Evolutionary conservation across 164 flowering plant genomes (phyloP), one percentile per base, ranked within the genome.

Genomic region (Malania oleifera): DNA sequence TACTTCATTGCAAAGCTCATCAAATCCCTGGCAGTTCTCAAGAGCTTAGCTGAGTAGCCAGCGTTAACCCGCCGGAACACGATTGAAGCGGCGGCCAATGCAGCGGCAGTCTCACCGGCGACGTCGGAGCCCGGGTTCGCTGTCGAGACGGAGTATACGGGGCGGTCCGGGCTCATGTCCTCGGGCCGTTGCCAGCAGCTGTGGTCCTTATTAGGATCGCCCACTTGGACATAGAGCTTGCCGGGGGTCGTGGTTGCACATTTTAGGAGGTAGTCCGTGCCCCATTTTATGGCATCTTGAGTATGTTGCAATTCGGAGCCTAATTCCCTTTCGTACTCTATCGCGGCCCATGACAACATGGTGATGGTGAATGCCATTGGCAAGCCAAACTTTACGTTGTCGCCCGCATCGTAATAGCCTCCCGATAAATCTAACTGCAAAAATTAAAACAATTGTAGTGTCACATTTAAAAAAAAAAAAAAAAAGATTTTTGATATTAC

Each of bases 401-500:
- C 98, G 0, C 98, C 98, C 7, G 96, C 98, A 31, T 92, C 98
- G 35, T 87, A 87, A 76, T 90, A 90, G 0, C 98, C 98, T 8
- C 97, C 97, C 0, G 72, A 67, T 19, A 93, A 70, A 57, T 90
- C 84, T 61, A 90, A 91, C 98, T 86, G 71, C n/a, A n/a, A n/a
- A n/a, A n/a, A n/a, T n/a, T n/a, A n/a, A n/a, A n/a, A n/a, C n/a
- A n/a, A n/a, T n/a, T n/a, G n/a, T n/a, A n/a, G n/a, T 6, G 52
- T 38, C n/a, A 15, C n/a, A 52, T 13, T 13, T 18, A 24, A 26
- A 38, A 26, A 43, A n/a, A 29, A 40, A 2, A 37, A 41, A 20
- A n/a, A 34, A 1, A 35, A 40, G 29, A 19, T 1, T 25, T 34
- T 13, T 22, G 15, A 28, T 45, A 1, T 5, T 19, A 6, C 20